Evolutionary conservation across 495 filamentous ascomycete species (phyloP).

Genomic region (Talaromyces nanjingensis): DNA sequence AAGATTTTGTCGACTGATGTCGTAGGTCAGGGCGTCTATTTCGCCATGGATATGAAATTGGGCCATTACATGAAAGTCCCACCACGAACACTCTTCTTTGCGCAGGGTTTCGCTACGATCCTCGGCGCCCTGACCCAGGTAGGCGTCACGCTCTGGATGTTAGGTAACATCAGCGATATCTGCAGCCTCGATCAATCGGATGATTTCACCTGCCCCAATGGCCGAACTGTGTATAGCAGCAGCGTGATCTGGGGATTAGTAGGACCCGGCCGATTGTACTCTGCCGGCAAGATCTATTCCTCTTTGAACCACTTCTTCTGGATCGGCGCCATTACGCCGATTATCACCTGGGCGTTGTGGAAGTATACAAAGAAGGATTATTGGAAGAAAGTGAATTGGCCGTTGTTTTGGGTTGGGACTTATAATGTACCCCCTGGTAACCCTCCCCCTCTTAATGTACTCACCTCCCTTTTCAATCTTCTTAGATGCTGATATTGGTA

Average conservation of each 20-base stretch:
- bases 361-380: conserved; percentile 28
- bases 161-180: conserved; percentile 31
- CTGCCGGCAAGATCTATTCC: conserved; percentile 17
- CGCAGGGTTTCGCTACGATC: conserved; percentile 32
- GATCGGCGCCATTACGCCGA: conserved; percentile 29
- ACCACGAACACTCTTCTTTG: conserved; percentile 29
- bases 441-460: not conserved
- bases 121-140: conserved; percentile 31
- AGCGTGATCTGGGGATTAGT: conserved; percentile 35
- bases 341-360: conserved; percentile 26
- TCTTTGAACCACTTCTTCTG: conserved; percentile 27
- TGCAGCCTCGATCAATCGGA: conserved; percentile 25
- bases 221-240: conserved; percentile 33
- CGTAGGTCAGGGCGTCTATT: conserved; percentile 22
- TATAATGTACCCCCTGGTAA: conserved; percentile 32
- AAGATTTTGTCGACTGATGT: conserved; percentile 17
- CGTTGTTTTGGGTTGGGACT: conserved; percentile 39
- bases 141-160: conserved; percentile 35
- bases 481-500: not conserved
- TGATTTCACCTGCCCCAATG: conserved; percentile 35
- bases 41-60: conserved; percentile 38
- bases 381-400: conserved; percentile 38
- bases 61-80: conserved; percentile 41
- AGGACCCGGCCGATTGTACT: conserved; percentile 26
- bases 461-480: not conserved